These are phyloP conservation scores for Fusarium devonianum DNA, from an alignment of 2,329 filamentous ascomycete species.

Conservation along the genomic window DNA sequence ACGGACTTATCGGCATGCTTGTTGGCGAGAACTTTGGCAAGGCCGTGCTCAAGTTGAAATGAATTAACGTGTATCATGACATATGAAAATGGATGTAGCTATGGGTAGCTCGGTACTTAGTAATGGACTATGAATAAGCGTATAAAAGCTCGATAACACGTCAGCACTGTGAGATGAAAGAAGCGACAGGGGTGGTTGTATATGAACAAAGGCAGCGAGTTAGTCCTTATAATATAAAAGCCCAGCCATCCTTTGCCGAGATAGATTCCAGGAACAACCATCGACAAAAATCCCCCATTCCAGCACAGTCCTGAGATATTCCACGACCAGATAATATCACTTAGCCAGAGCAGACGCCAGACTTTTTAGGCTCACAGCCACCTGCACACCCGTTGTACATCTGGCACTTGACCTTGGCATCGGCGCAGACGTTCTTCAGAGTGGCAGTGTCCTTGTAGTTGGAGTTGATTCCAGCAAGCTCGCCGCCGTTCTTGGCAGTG, in stretches of 20 bases:
- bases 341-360: slow-evolving; percentile 41
- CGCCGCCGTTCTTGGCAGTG: slow-evolving; percentile 28
- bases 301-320: too few species aligned
- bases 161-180: too few species aligned
- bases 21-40: slow-evolving; percentile 86
- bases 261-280: too few species aligned
- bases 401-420: slow-evolving; percentile 33
- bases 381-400: slow-evolving; percentile 36
- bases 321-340: too few species aligned
- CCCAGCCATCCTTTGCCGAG: too few species aligned
- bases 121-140: background rate
- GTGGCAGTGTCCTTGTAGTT: slow-evolving; percentile 31
- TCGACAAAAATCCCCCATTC: too few species aligned
- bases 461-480: slow-evolving; percentile 30
- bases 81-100: slow-evolving; percentile 11
- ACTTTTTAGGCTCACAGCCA: slow-evolving; percentile 2
- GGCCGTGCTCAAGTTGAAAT: slow-evolving; percentile 72
- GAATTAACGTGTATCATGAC: slow-evolving; percentile 19
- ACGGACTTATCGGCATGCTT: slow-evolving; percentile 78
- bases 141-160: too few species aligned
- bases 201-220: too few species aligned
- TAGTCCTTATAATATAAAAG: too few species aligned
- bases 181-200: too few species aligned
- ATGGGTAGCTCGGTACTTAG: too few species aligned
- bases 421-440: slow-evolving; percentile 36